Conservation (phyloP, 495 filamentous ascomycete species). For the Platismatia glauca region DNA sequence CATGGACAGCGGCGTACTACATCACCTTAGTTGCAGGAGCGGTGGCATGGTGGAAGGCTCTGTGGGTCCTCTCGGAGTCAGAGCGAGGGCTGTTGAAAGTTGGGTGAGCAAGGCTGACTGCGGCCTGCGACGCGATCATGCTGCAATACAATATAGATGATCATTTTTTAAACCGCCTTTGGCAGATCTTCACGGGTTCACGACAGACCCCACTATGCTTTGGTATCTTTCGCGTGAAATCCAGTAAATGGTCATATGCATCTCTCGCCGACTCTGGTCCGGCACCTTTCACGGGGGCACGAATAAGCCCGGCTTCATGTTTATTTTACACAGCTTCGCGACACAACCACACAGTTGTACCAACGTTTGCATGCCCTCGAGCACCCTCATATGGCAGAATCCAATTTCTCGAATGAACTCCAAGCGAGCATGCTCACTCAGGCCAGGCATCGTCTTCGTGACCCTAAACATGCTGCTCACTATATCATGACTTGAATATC, state of each 20-base stretch:
- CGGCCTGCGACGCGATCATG: not conserved
- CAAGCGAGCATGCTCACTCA: constrained; percentile 88
- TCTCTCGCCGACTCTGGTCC: not conserved
- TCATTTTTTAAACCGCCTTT: not conserved
- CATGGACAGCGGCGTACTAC: constrained; percentile 76
- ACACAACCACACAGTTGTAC: constrained; percentile 89
- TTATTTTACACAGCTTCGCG: constrained; percentile 80
- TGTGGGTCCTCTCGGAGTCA: constrained; percentile 68
- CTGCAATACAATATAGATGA: not conserved
- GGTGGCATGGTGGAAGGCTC: constrained; percentile 51
- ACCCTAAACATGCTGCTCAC: constrained; percentile 99
- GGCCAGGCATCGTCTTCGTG: constrained; percentile 81
- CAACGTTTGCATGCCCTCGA: constrained; percentile 91
- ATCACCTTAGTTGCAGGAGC: constrained; percentile 61
- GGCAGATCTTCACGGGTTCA: too few species aligned
- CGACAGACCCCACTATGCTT: not conserved
- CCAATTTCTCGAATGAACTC: constrained; percentile 98
- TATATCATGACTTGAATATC: constrained; percentile 94
- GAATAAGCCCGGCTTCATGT: constrained; percentile 90
- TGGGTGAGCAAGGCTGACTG: not conserved
- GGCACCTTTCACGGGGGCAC: constrained; percentile 33
- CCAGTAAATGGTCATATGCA: not conserved
- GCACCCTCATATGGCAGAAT: constrained; percentile 97
- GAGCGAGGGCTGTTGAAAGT: constrained; percentile 39
- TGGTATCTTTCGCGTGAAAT: not conserved